phyloP scores from a whole-genome alignment of 148 eudicot species.

The Dianthus caryophyllus region DNA sequence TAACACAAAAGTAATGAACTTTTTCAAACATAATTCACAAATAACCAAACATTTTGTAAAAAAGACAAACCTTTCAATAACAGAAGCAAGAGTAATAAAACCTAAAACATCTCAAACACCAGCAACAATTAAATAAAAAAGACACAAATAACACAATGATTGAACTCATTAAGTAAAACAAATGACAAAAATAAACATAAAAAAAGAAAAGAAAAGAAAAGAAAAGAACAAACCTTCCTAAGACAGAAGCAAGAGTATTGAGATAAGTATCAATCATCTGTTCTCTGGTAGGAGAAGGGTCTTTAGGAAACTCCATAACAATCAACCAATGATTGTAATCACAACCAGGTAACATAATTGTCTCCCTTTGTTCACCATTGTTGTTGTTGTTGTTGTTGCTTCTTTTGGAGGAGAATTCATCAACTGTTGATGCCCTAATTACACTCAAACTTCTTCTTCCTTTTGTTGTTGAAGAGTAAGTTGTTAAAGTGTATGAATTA shows the following conservation, averaged over 20 bases:
- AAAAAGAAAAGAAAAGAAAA: not conserved
- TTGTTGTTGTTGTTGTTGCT: constrained; percentile 28
- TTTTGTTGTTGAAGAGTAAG: not conserved
- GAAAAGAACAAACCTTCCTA: constrained; percentile 54
- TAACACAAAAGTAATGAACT: too few relatives aligned
- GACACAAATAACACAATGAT: too few relatives aligned
- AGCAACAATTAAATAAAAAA: not conserved
- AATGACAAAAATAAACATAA: too few relatives aligned
- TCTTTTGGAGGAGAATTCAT: constrained; percentile 44
- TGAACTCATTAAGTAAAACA: too few relatives aligned
- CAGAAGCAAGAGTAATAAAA: too few relatives aligned
- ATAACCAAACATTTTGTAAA: too few relatives aligned
- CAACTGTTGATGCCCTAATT: constrained; percentile 31
- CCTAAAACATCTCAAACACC: too few relatives aligned
- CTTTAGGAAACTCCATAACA: constrained; percentile 92
- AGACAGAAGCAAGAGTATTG: constrained; percentile 66
- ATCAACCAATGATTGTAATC: constrained; percentile 95
- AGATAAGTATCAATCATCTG: constrained; percentile 93
- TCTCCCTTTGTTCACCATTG: constrained; percentile 58
- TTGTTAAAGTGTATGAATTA: not conserved
- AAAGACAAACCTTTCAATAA: too few relatives aligned
- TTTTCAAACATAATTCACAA: too few relatives aligned
- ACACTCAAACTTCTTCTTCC: not conserved
- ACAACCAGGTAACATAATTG: constrained; percentile 83
- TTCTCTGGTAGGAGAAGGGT: constrained; percentile 85